These are phyloP conservation scores for Pichia sp. DNA, from an alignment of 1,139 yeast genomes.

Conservation along the genomic window DNA sequence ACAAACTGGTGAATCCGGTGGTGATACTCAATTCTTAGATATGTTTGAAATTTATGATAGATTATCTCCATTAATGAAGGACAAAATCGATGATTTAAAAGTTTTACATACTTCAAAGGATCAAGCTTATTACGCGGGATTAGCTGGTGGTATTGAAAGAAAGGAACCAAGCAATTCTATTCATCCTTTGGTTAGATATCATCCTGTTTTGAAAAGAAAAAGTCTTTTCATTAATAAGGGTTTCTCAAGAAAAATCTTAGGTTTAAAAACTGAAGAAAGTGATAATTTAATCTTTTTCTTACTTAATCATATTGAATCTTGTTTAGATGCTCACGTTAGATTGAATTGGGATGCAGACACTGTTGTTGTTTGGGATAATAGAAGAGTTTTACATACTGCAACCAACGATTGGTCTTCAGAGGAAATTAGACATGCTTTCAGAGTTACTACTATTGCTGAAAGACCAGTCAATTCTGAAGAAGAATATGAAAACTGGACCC, in stretches of 20 bases:
- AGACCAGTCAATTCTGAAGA: constrained; percentile 28
- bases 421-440: constrained; percentile 56
- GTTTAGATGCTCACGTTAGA: constrained; percentile 51
- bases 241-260: constrained; percentile 57
- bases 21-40: constrained; percentile 68
- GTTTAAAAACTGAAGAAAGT: constrained; percentile 60
- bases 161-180: constrained; percentile 51
- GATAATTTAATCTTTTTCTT: constrained; percentile 49
- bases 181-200: constrained; percentile 64
- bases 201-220: constrained; percentile 63
- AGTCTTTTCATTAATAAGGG: constrained; percentile 53
- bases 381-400: constrained; percentile 60
- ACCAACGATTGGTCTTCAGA: constrained; percentile 55
- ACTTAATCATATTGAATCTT: constrained; percentile 42
- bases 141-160: constrained; percentile 56
- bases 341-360: constrained; percentile 54
- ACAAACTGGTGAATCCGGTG: constrained; percentile 58
- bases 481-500: constrained; percentile 27
- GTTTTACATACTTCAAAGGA: constrained; percentile 66
- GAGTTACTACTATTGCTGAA: constrained; percentile 64
- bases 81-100: constrained; percentile 48
- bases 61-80: constrained; percentile 54
- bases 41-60: constrained; percentile 63
- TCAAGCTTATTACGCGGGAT: constrained; percentile 53
- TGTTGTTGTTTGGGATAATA: constrained; percentile 68